Percentiles rank a stretch among this genome's conserved stretches.
These are phyloP conservation scores for Amanita subjunquillea DNA, from an alignment of 768 basidiomycete genomes.

Conservation along the genomic window DNA sequence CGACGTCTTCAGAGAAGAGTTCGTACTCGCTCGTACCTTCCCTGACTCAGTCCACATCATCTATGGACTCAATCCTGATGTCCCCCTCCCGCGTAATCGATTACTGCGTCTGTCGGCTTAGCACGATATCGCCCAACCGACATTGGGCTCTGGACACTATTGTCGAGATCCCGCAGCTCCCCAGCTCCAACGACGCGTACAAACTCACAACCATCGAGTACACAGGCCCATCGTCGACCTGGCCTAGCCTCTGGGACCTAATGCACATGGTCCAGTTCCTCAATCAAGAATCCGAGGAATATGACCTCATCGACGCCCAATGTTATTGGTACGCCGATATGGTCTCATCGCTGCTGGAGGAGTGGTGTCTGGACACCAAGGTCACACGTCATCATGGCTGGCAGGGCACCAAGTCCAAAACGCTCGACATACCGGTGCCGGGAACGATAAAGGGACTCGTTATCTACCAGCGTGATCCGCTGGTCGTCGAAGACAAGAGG, in stretches of 20 bases:
- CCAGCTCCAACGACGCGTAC: neutral
- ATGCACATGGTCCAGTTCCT: neutral
- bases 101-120: neutral
- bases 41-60: neutral
- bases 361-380: neutral
- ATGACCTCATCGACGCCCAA: neutral
- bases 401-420: neutral
- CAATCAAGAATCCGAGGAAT: neutral
- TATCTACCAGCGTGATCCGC: neutral
- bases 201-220: neutral
- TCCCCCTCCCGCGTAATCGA: neutral
- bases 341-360: neutral
- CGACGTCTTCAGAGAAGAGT: neutral
- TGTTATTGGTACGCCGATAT: constrained; percentile 4
- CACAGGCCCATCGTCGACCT: neutral
- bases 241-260: neutral
- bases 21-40: neutral
- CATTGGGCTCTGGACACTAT: neutral
- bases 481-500: neutral
- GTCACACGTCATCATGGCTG: neutral
- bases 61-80: neutral
- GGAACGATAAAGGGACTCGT: neutral
- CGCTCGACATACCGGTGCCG: neutral
- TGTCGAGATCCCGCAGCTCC: neutral
- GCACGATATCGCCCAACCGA: neutral